phyloP scores from a whole-genome alignment of 345 rosid species.

The Triadica sebifera region DNA sequence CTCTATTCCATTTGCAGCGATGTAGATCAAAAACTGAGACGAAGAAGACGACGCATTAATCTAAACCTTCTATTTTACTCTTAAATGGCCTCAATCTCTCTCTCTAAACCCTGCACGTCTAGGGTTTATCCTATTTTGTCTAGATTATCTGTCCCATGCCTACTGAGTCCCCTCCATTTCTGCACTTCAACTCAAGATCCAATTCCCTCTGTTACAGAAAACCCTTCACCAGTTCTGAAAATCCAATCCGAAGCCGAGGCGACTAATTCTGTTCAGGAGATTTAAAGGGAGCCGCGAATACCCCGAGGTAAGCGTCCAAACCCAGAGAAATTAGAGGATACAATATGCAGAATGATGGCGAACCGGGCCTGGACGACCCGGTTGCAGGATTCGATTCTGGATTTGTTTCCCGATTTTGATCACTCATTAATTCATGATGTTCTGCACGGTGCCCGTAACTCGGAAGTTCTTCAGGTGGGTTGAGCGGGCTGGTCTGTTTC shows the following conservation, averaged over 20 bases:
- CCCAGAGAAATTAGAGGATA: constrained; percentile 69
- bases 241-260: constrained; percentile 11
- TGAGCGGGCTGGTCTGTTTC: constrained; percentile 74
- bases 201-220: background rate
- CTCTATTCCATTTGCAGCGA: background rate
- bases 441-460: constrained; percentile 59
- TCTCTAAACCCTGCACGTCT: background rate
- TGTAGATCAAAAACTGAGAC: background rate
- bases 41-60: background rate
- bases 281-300: constrained; percentile 34
- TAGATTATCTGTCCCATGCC: constrained; percentile 30
- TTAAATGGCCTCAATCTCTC: background rate
- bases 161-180: constrained; percentile 32
- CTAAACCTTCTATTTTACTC: background rate
- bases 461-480: constrained; percentile 93
- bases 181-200: constrained; percentile 42
- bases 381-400: constrained; percentile 80
- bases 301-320: constrained; percentile 43
- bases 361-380: constrained; percentile 86
- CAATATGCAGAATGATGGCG: constrained; percentile 84
- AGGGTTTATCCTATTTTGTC: constrained; percentile 28
- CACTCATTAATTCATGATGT: constrained; percentile 74
- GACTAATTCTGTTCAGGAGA: constrained; percentile 7
- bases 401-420: constrained; percentile 72
- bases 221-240: background rate